Conservation (phyloP, 352 stramenopile genomes). For the Phytophthora chlamydospora region DNA sequence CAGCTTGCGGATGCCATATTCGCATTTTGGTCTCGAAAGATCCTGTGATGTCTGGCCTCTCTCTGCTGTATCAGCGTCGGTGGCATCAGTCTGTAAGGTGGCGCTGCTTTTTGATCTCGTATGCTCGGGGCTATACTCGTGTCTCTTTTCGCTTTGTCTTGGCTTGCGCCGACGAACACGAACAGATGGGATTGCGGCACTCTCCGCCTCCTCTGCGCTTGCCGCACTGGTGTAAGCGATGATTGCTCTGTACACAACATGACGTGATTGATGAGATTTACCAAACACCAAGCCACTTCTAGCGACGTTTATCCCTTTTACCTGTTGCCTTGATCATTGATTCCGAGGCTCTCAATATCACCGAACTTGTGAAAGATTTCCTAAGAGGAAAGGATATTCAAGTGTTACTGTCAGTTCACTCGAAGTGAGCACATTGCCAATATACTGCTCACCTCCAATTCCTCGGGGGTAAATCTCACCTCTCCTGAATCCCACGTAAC, state of each 20-base stretch:
- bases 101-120: not conserved
- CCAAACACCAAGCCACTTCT: not conserved
- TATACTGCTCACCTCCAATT: constrained; percentile 31
- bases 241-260: constrained; percentile 31
- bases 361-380: constrained; percentile 40
- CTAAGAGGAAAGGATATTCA: constrained; percentile 10
- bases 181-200: constrained; percentile 22
- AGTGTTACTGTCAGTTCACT: constrained; percentile 8
- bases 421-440: not conserved
- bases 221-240: constrained; percentile 33
- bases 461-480: constrained; percentile 23
- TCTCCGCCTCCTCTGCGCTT: constrained; percentile 27
- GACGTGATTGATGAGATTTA: not conserved
- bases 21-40: constrained; percentile 2
- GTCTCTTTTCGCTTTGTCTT: constrained; percentile 32
- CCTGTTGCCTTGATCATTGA: constrained; percentile 40
- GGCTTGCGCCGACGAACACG: constrained; percentile 35
- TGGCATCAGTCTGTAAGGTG: not conserved
- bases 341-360: constrained; percentile 30
- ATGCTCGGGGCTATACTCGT: constrained; percentile 11
- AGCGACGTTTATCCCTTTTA: not conserved
- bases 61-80: too few species aligned
- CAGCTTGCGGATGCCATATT: too few species aligned
- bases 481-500: constrained; percentile 39
- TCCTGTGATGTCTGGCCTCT: not conserved